phyloP scores from a whole-genome alignment of 2,329 filamentous ascomycete species.

The Cyphellophora attinorum region DNA sequence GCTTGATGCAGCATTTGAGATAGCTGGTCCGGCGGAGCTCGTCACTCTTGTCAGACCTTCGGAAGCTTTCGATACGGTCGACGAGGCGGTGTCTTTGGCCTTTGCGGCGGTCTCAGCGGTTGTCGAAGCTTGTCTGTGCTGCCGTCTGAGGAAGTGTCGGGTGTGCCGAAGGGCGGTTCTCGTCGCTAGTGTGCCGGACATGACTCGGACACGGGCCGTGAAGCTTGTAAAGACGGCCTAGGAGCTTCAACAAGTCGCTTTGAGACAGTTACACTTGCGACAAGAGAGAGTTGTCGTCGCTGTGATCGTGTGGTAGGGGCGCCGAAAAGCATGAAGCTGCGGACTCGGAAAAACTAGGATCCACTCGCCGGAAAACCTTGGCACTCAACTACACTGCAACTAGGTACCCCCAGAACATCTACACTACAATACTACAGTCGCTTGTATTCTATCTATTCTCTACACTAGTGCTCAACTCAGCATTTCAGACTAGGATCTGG shows the following conservation, averaged over 20 bases:
- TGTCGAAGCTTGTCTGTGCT: conserved; percentile 37
- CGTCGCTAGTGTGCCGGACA: conserved; percentile 23
- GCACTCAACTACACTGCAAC: too few relatives aligned
- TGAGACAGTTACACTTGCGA: too few relatives aligned
- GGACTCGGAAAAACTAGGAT: too few relatives aligned
- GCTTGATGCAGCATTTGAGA: conserved; percentile 62
- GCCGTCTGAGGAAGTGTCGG: conserved; percentile 35
- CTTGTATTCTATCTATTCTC: too few relatives aligned
- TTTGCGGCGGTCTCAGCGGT: conserved; percentile 35
- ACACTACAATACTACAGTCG: too few relatives aligned
- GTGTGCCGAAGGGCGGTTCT: conserved; percentile 37
- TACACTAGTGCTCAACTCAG: too few relatives aligned
- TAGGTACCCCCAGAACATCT: too few relatives aligned
- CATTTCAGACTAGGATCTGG: too few relatives aligned
- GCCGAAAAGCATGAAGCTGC: too few relatives aligned
- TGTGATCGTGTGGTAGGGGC: too few relatives aligned
- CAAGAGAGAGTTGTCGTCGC: too few relatives aligned
- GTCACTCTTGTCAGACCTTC: conserved; percentile 76
- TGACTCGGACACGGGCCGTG: conserved; percentile 2
- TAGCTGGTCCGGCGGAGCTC: conserved; percentile 67
- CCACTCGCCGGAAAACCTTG: too few relatives aligned
- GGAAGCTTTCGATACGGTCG: conserved; percentile 53
- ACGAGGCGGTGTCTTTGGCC: conserved; percentile 33
- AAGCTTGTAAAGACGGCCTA: conserved; percentile 2
- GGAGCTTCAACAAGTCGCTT: not conserved